A percentile compares a stretch with the other conserved stretches of the same genome.
Conservation (phyloP, 768 basidiomycete species). For the Psilocybe cubensis region DNA sequence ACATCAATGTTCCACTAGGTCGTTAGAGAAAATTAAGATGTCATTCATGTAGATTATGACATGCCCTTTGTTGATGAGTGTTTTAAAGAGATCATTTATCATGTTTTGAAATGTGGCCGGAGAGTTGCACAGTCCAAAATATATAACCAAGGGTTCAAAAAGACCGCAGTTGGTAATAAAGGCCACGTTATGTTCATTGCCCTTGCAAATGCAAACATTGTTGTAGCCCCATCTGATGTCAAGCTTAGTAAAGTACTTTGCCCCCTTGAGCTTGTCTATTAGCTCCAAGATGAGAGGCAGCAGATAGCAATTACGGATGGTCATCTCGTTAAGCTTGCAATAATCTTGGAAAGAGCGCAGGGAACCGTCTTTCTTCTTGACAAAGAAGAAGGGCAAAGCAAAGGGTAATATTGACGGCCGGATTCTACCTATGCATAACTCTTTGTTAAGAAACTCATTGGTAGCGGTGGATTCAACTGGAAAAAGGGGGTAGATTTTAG, state of each 20-base stretch:
- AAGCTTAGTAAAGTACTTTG: conserved; percentile 35
- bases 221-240: conserved; percentile 45
- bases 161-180: conserved; percentile 28
- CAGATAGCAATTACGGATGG: conserved; percentile 32
- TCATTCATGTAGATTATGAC: conserved; percentile 46
- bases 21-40: conserved; percentile 34
- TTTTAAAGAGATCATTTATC: conserved; percentile 6
- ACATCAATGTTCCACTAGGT: conserved; percentile 3
- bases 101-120: conserved; percentile 12
- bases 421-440: background rate
- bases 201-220: conserved; percentile 36
- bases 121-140: conserved; percentile 35
- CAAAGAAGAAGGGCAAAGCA: conserved; percentile 9
- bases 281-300: conserved; percentile 27
- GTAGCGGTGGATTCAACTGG: background rate
- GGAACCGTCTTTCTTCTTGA: conserved; percentile 13
- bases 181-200: conserved; percentile 31
- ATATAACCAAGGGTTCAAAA: conserved; percentile 43
- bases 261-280: conserved; percentile 24
- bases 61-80: conserved; percentile 9
- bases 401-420: conserved; percentile 1
- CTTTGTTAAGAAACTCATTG: background rate
- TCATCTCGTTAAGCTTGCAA: conserved; percentile 30
- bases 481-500: conserved; percentile 3
- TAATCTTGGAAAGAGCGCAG: conserved; percentile 31